These are phyloP conservation scores for Phytopythium litorale DNA, from an alignment of 352 stramenopile species.

Conservation along the genomic window DNA sequence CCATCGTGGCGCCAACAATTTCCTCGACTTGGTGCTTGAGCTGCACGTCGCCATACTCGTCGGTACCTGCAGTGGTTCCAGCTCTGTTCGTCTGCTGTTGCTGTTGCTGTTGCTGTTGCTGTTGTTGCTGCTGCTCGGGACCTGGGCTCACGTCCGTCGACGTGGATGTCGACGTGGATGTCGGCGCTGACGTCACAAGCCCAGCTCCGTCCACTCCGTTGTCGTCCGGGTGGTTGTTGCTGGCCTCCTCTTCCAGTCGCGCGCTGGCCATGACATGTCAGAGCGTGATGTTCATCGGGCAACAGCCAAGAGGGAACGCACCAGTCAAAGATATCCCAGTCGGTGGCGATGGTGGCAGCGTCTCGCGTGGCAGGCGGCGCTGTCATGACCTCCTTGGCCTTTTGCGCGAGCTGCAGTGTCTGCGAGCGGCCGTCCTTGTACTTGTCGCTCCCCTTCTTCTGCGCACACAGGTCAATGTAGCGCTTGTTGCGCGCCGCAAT, in stretches of 20 bases:
- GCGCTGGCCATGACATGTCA: constrained; percentile 3
- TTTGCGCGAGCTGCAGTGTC: constrained; percentile 72
- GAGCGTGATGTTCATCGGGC: background rate
- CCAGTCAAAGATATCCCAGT: constrained; percentile 89
- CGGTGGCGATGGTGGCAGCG: constrained; percentile 62
- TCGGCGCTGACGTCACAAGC: constrained; percentile 3
- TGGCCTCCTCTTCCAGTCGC: constrained; percentile 30
- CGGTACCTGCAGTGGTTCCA: background rate
- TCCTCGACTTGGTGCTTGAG: constrained; percentile 75
- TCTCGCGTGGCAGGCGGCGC: constrained; percentile 70
- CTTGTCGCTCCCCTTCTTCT: constrained; percentile 80
- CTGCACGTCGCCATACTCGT: constrained; percentile 47
- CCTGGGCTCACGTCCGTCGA: background rate
- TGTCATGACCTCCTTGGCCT: constrained; percentile 83
- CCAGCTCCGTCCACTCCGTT: constrained; percentile 7
- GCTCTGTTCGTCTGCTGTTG: background rate
- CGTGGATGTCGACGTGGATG: constrained; percentile 4
- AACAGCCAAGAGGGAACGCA: constrained; percentile 8
- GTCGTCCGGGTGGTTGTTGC: constrained; percentile 31
- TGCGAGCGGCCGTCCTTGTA: constrained; percentile 60
- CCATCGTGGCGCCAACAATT: constrained; percentile 68
- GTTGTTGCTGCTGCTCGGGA: background rate
- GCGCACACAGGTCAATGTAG: constrained; percentile 56
- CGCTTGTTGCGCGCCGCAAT: constrained; percentile 55
- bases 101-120: background rate